Evolutionary conservation across 345 rosid genomes (phyloP).

Genomic region (Populus simonii): DNA sequence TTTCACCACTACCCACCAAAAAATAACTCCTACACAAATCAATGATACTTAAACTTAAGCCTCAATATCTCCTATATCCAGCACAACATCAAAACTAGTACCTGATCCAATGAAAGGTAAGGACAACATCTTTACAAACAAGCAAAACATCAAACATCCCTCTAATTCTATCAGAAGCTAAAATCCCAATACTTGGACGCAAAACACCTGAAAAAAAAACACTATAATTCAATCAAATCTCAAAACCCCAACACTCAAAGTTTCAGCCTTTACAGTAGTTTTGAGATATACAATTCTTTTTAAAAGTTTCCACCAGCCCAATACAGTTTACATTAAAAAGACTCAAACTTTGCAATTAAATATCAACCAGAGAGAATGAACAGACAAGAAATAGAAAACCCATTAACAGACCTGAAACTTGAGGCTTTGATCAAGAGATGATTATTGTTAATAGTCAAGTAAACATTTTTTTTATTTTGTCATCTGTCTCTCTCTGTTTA

Average conservation of each 20-base stretch:
- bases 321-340: background rate
- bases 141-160: background rate
- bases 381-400: background rate
- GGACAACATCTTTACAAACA: background rate
- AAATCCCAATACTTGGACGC: background rate
- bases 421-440: background rate
- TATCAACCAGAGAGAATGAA: background rate
- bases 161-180: background rate
- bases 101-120: background rate
- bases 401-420: background rate
- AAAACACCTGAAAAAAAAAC: background rate
- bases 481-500: background rate
- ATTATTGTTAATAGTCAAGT: background rate
- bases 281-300: background rate
- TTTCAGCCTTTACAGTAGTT: background rate
- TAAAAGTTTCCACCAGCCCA: background rate
- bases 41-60: background rate
- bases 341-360: background rate
- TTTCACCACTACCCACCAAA: background rate
- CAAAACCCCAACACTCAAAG: background rate
- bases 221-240: background rate
- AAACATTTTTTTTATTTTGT: too few species aligned
- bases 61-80: constrained; percentile 5
- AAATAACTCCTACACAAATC: background rate
- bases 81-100: background rate